phyloP scores from a whole-genome alignment of 2,329 filamentous ascomycete genomes.

The Drechslera avenae region DNA sequence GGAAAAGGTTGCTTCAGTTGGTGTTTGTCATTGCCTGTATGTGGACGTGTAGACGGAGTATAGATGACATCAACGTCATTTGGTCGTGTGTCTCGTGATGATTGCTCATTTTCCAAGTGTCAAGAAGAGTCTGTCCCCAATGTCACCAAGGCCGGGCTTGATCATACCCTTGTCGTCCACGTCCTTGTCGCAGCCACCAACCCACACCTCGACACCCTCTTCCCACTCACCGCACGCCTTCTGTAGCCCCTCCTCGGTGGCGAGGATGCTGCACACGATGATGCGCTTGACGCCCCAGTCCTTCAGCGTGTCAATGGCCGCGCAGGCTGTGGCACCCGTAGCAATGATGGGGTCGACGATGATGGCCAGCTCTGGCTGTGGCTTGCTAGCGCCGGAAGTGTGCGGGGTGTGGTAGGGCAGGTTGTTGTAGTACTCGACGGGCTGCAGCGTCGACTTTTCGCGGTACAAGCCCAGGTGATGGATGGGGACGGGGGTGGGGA shows the following conservation, averaged over 20 bases:
- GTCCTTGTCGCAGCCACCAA: slow-evolving; percentile 76
- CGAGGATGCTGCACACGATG: slow-evolving; percentile 76
- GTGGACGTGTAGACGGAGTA: too few species aligned
- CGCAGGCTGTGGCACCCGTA: slow-evolving; percentile 86
- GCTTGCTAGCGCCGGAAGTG: slow-evolving; percentile 41
- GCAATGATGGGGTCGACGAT: slow-evolving; percentile 92
- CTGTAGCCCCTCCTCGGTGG: slow-evolving; percentile 70
- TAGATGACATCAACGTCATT: too few species aligned
- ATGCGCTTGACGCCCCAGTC: slow-evolving; percentile 92
- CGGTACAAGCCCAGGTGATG: slow-evolving; percentile 96
- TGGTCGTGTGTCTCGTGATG: neutral
- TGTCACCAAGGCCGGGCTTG: slow-evolving; percentile 85
- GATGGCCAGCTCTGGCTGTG: slow-evolving; percentile 69
- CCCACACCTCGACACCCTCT: slow-evolving; percentile 77
- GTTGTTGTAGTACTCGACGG: slow-evolving; percentile 98
- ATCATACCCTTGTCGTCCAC: slow-evolving; percentile 86
- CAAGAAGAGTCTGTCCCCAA: slow-evolving; percentile 87
- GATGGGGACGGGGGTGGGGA: slow-evolving; percentile 78
- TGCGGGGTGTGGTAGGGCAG: slow-evolving; percentile 72
- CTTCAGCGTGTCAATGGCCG: slow-evolving; percentile 83
- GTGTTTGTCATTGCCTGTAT: too few species aligned
- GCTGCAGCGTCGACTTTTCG: slow-evolving; percentile 82
- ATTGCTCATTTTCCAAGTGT: slow-evolving; percentile 73
- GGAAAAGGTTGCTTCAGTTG: too few species aligned
- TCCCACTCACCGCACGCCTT: slow-evolving; percentile 78